phyloP scores from a whole-genome alignment of 2,329 filamentous ascomycete genomes.

The Penicillium brasilianum region DNA sequence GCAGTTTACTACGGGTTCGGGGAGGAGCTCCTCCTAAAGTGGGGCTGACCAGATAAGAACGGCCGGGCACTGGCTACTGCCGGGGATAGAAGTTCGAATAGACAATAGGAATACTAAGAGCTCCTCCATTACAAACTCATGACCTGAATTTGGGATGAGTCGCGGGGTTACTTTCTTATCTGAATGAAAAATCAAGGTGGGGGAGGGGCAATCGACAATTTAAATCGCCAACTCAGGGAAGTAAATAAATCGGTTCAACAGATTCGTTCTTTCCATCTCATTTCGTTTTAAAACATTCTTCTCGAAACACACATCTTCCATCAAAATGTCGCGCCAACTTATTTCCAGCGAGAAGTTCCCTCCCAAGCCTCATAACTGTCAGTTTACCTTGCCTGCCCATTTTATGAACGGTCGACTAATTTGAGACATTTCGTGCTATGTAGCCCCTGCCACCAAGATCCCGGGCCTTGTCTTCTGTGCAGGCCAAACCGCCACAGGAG shows the following conservation, averaged over 20 bases:
- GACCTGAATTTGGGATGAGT: background rate
- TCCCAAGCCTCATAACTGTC: conserved; percentile 54
- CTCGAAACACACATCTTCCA: background rate
- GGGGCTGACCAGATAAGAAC: background rate
- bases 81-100: background rate
- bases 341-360: conserved; percentile 56
- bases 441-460: conserved; percentile 48
- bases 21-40: conserved; percentile 7
- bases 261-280: background rate
- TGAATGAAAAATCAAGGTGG: background rate
- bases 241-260: background rate
- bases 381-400: background rate
- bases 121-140: background rate
- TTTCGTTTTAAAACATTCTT: no score
- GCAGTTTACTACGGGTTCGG: background rate
- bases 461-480: conserved; percentile 55
- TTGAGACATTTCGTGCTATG: background rate
- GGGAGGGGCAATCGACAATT: background rate
- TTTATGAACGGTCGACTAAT: background rate
- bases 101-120: background rate
- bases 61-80: background rate
- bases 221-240: background rate
- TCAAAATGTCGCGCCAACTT: conserved; percentile 52
- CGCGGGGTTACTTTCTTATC: background rate
- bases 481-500: conserved; percentile 56